Base-by-base conservation (phyloP, 2,329 filamentous ascomycete genomes). In the Rutstroemia sydowiana region DNA sequence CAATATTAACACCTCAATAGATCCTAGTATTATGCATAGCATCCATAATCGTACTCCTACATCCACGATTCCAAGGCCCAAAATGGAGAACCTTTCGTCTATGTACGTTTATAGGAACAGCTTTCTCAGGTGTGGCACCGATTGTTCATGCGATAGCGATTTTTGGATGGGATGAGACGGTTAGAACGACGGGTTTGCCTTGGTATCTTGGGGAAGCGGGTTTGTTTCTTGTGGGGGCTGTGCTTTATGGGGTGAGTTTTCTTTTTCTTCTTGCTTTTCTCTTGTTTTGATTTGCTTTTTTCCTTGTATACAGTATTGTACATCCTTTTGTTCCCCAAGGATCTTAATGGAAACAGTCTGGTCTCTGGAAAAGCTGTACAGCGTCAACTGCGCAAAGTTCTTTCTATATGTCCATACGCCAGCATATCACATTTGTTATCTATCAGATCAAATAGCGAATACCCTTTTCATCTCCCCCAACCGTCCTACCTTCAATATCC, bases 201-300 rank as follows among this genome's bases (percentile, higher is more conserved):
- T 61, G 51, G 53, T 61, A 56, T 45, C 40, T 59, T 28, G 30
- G 43, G 1, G 59, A 61, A 28, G 59, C 57, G 10, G 10, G 48
- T 10, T 21, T 57, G n/a, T 45, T 57, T 26, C 34, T 41, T 20
- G 4, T 56, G 9, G 57, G 56, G 5, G 52, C 51, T 2, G 5
- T 18, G 3, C 2, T 23, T 39, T 57, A 21, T 55, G 49, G 36
- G 52, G 51, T 49, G 3, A 47, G 49, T 52, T 47, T 40, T 21
- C 13, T 20, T 9, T 7, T n/a, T 43, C 2, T 23, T 31, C n/a
- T 8, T 21, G 1, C 11, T 45, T 10, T n/a, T 3, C 26, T 3
- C 3, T 16, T 20, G 3, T 10, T 3, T 16, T 20, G n/a, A n/a
- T n/a, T n/a, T n/a, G n/a, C n/a, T n/a, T n/a, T n/a, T n/a, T n/a